A percentile compares a stretch with the other conserved stretches of the same genome.
These are phyloP conservation scores for Candida pseudoviswanathii DNA, from an alignment of 1,139 yeast species.

Conservation along the genomic window DNA sequence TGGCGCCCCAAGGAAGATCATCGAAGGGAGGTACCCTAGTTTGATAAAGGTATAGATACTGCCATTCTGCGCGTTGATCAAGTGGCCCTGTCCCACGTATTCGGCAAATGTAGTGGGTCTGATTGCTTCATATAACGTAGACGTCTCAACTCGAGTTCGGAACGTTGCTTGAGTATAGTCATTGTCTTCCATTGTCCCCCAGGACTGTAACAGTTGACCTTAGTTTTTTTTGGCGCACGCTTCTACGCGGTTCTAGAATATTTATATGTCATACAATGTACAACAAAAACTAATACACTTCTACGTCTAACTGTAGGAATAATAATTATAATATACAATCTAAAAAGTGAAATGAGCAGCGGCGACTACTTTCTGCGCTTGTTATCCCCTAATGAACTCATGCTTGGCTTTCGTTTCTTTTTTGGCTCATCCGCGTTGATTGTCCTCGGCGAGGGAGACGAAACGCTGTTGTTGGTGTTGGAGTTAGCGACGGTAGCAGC, in stretches of 20 bases:
- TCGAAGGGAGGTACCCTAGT: constrained; percentile 45
- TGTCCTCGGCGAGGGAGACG: constrained; percentile 26
- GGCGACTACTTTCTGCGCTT: constrained; percentile 16
- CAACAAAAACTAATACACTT: neutral
- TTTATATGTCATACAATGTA: neutral
- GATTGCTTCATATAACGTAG: constrained; percentile 15
- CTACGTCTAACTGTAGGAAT: neutral
- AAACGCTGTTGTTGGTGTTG: constrained; percentile 9
- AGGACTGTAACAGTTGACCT: neutral
- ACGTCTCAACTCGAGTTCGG: neutral
- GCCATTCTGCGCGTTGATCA: constrained; percentile 30
- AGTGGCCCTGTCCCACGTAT: constrained; percentile 44
- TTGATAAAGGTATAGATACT: constrained; percentile 33
- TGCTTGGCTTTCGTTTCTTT: constrained; percentile 23
- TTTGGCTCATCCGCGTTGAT: constrained; percentile 24
- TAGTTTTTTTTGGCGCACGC: neutral
- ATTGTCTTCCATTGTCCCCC: neutral
- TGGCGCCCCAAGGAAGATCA: constrained; percentile 48
- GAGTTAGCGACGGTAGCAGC: constrained; percentile 9
- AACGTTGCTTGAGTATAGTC: neutral
- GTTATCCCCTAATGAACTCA: constrained; percentile 13
- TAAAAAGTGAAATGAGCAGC: neutral
- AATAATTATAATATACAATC: constrained; percentile 1
- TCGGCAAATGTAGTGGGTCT: constrained; percentile 28
- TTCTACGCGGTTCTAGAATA: neutral